phyloP scores from a whole-genome alignment of 169 alveolate species.

The Eimeria acervulina region DNA sequence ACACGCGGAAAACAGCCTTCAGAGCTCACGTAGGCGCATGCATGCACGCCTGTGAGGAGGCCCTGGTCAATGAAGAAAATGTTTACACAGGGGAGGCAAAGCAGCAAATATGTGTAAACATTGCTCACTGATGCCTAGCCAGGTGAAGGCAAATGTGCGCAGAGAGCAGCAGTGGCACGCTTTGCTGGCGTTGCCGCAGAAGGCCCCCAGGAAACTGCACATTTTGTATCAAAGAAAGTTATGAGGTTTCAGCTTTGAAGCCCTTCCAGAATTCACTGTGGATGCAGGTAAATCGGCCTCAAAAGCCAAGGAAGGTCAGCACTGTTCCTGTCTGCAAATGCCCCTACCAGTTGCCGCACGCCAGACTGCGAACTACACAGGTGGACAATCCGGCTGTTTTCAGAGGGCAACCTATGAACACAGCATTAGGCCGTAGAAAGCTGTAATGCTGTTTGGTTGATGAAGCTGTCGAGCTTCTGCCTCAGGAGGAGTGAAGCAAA shows the following conservation, averaged over 20 bases:
- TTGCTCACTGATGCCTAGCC: slow-evolving; percentile 46
- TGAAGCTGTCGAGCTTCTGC: not conserved
- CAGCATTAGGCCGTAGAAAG: not conserved
- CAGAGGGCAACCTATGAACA: not conserved
- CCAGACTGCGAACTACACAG: not conserved
- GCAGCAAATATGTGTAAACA: not conserved
- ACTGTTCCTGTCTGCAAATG: not conserved
- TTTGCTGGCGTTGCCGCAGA: slow-evolving; percentile 37
- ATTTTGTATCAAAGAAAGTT: not conserved
- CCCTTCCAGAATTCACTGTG: not conserved
- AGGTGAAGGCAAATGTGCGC: slow-evolving; percentile 48
- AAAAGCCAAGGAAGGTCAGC: too few species aligned
- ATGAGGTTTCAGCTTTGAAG: not conserved
- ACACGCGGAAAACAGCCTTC: too few species aligned
- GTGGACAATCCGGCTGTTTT: not conserved
- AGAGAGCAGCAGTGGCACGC: slow-evolving; percentile 59
- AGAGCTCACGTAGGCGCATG: not conserved
- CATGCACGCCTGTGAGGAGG: not conserved
- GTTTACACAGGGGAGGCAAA: not conserved
- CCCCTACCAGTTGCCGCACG: not conserved
- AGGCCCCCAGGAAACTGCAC: slow-evolving; percentile 46
- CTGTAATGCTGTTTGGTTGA: not conserved
- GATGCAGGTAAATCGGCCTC: not conserved
- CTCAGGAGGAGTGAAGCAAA: not conserved
- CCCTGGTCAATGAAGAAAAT: not conserved